Base-by-base conservation (phyloP, 208 protist genomes). In the Leishmania arabica region DNA sequence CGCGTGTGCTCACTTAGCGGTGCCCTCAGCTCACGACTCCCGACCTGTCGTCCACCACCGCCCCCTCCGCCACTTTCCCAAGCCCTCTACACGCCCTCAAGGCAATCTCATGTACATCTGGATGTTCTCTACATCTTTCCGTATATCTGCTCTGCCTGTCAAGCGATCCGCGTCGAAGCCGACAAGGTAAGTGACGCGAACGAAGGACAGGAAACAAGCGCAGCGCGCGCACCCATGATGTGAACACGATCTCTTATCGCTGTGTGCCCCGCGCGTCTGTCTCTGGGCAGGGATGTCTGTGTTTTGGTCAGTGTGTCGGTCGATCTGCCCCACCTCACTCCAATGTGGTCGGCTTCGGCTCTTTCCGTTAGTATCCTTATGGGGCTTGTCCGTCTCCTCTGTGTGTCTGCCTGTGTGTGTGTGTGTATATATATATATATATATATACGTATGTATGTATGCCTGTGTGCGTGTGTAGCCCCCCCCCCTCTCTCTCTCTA, bases 391-490 rank as follows among this genome's bases (percentile, higher is more conserved):
- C 2, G 34, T 31, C 60, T 72, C 40, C 21, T 31, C 17, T 27
- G 42, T 19, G 7, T 72, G 9, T 72, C 15, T 31, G 5, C 13
- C 4, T 34, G 31, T 66, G 27, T 65, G 27, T 34, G 42, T 77
- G 3, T 42, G 4, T 45, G 0, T 49, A 13, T 49, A 13, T 49
- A 49, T 45, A 13, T 49, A 13, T 49, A 13, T 49, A 49, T 49
- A 49, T 49, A 49, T 49, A 49, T 49, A 2, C 45, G 45, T 49
- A 49, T 49, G 45, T 49, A 49, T 49, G 45, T 49, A 49, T 49
- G 45, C 45, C 45, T 49, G 51, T 77, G 73, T 77, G 73, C 64
- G 37, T 73, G 68, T 45, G 73, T 77, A 45, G 53, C 73, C 47
- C 3, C 72, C 51, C 21, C 72, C 15, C 72, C 15, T 51, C 45